Conservation (phyloP, 164 flowering plant species). For the Euptelea pleiosperma region DNA sequence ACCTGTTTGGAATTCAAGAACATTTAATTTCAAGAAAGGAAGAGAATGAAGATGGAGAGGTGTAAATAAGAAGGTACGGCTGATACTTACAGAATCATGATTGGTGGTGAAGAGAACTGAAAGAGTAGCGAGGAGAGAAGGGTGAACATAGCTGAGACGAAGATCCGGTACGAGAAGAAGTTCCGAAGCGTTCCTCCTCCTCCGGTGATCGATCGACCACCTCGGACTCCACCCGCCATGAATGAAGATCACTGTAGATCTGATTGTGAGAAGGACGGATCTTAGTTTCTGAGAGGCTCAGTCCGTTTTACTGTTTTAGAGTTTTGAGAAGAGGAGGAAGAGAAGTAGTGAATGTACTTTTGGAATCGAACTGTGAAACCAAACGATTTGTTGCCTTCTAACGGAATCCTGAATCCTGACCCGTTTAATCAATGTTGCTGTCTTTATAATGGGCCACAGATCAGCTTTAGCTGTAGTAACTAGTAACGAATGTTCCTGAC, state of each 20-base stretch:
- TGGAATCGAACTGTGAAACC: neutral
- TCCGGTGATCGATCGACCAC: slow-evolving; percentile 27
- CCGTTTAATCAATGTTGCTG: too few species aligned
- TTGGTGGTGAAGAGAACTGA: slow-evolving; percentile 58
- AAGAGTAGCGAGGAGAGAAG: slow-evolving; percentile 80
- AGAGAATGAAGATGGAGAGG: neutral
- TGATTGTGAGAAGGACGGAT: too few species aligned
- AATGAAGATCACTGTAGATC: neutral
- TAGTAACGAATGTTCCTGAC: too few species aligned
- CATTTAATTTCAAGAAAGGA: neutral
- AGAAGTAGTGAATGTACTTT: neutral
- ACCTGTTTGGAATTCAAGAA: too few species aligned
- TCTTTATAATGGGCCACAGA: too few species aligned
- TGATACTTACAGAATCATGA: slow-evolving; percentile 42
- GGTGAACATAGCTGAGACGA: slow-evolving; percentile 76
- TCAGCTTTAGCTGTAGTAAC: too few species aligned
- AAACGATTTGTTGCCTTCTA: too few species aligned
- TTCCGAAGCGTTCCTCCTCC: slow-evolving; percentile 37
- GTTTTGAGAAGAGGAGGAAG: too few species aligned
- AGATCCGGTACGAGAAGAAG: slow-evolving; percentile 74
- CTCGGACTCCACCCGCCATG: slow-evolving; percentile 18
- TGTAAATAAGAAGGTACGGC: neutral
- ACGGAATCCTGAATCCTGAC: too few species aligned
- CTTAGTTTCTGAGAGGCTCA: too few species aligned
- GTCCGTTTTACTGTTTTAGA: too few species aligned